These are phyloP conservation scores for Phytophthora litchii DNA, from an alignment of 352 stramenopile species.

Conservation along the genomic window DNA sequence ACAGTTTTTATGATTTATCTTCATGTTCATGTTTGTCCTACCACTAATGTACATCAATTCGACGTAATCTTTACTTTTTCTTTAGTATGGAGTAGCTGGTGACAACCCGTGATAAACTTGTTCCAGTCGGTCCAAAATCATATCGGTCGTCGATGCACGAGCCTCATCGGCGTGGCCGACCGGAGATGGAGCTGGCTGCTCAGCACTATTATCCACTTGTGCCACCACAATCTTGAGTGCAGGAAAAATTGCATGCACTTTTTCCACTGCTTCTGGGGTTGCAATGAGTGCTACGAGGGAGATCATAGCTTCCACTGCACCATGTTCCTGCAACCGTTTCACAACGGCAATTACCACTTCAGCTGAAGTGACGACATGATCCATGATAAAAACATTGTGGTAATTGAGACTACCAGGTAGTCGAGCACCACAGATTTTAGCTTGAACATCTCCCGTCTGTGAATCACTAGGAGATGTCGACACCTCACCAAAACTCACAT, in stretches of 20 bases:
- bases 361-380: conserved; percentile 38
- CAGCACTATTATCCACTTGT: conserved; percentile 35
- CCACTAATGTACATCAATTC: conserved; percentile 26
- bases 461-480: conserved; percentile 13
- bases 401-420: conserved; percentile 36
- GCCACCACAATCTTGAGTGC: conserved; percentile 39
- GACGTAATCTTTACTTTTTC: conserved; percentile 7
- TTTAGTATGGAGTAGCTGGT: conserved; percentile 24
- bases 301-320: conserved; percentile 49
- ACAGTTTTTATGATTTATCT: background rate
- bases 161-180: conserved; percentile 4
- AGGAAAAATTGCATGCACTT: conserved; percentile 41
- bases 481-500: conserved; percentile 28
- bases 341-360: conserved; percentile 43
- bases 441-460: conserved; percentile 16
- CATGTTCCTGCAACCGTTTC: conserved; percentile 38
- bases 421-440: conserved; percentile 23
- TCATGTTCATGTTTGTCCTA: background rate
- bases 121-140: conserved; percentile 41
- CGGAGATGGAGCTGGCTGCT: conserved; percentile 10
- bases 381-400: conserved; percentile 62
- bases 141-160: conserved; percentile 22
- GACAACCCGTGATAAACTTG: conserved; percentile 30
- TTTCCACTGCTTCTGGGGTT: conserved; percentile 38
- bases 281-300: conserved; percentile 52